Evolutionary conservation across 768 basidiomycete genomes (phyloP).

Genomic region (Panus rudis): DNA sequence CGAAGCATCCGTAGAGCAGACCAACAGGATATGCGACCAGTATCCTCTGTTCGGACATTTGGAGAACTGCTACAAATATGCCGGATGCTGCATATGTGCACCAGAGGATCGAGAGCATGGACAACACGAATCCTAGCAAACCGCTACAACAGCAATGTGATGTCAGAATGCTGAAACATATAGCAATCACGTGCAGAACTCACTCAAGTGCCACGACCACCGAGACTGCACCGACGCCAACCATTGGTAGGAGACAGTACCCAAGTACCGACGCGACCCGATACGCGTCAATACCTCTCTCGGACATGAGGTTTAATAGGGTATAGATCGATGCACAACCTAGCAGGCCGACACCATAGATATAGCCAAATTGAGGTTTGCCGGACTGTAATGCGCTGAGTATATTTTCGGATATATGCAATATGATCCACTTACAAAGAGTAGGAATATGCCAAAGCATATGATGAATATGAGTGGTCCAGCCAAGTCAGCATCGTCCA

Average conservation of each 20-base stretch:
- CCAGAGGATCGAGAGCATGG: conserved; percentile 83
- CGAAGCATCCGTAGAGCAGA: conserved; percentile 90
- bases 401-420: conserved; percentile 5
- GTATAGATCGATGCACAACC: conserved; percentile 90
- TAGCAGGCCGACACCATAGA: conserved; percentile 95
- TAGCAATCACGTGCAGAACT: conserved; percentile 29
- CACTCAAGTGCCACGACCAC: conserved; percentile 86
- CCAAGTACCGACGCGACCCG: conserved; percentile 92
- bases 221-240: conserved; percentile 84
- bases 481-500: conserved; percentile 98
- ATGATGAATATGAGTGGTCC: conserved; percentile 94
- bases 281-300: conserved; percentile 91
- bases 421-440: conserved; percentile 60
- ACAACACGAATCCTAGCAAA: conserved; percentile 78
- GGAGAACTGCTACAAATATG: conserved; percentile 91
- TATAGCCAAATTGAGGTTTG: conserved; percentile 97
- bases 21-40: conserved; percentile 97
- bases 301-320: conserved; percentile 95
- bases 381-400: conserved; percentile 60
- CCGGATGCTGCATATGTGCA: conserved; percentile 94
- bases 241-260: conserved; percentile 95
- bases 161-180: not conserved
- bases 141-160: conserved; percentile 41
- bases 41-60: conserved; percentile 92
- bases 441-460: conserved; percentile 86